A percentile compares a stretch with the other conserved stretches of the same genome.
Evolutionary conservation across 352 stramenopile genomes (phyloP).

Genomic region (Albugo candida): DNA sequence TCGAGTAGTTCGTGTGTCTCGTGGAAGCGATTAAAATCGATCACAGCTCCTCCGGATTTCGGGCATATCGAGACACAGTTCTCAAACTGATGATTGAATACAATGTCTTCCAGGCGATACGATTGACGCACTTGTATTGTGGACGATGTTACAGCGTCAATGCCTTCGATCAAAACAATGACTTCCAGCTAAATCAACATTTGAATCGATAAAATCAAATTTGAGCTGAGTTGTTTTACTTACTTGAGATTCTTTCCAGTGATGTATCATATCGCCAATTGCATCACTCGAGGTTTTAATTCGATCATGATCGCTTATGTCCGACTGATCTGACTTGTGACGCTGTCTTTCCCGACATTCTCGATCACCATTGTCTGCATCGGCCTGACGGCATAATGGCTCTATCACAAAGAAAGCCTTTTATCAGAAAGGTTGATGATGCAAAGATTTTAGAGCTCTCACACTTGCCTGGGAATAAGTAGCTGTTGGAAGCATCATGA

Average conservation of each 20-base stretch:
- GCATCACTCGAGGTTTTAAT: constrained; percentile 11
- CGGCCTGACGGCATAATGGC: constrained; percentile 26
- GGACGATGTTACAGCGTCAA: constrained; percentile 86
- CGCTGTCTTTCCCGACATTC: constrained; percentile 11
- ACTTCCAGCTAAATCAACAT: constrained; percentile 72
- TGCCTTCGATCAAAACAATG: constrained; percentile 91
- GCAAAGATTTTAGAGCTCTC: background rate
- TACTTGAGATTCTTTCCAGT: constrained; percentile 61
- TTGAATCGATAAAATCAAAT: background rate
- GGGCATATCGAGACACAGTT: constrained; percentile 78
- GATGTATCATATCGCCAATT: constrained; percentile 43
- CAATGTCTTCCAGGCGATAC: constrained; percentile 84
- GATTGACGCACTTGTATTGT: constrained; percentile 92
- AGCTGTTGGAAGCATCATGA: constrained; percentile 37
- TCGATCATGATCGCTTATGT: constrained; percentile 8
- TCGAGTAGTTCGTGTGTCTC: constrained; percentile 18
- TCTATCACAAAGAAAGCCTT: constrained; percentile 7
- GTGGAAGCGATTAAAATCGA: constrained; percentile 82
- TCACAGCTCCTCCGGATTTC: constrained; percentile 52
- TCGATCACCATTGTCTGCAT: constrained; percentile 41
- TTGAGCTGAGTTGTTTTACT: constrained; percentile 2
- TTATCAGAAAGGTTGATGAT: background rate
- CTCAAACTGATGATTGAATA: constrained; percentile 84
- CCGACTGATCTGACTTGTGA: background rate
- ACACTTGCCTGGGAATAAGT: constrained; percentile 26